Conservation (phyloP, 1,139 yeast genomes). For the Magnusiomyces magnusii region DNA sequence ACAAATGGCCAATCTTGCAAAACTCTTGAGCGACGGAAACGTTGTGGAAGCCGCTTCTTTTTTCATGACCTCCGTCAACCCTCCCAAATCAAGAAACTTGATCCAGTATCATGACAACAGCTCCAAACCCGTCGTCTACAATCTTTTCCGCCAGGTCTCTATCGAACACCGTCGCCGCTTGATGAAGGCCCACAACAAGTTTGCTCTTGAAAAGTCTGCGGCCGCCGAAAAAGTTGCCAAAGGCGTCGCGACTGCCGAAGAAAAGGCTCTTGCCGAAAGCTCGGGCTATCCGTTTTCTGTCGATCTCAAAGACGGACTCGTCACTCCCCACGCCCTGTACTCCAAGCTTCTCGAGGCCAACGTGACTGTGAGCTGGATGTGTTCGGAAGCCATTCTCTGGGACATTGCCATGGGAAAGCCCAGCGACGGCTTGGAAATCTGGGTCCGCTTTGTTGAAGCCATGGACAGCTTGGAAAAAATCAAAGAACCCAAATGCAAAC, state of each 20-base stretch:
- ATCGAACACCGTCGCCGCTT: not conserved
- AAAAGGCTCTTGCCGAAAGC: not conserved
- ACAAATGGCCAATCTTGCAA: constrained; percentile 45
- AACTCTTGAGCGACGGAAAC: constrained; percentile 37
- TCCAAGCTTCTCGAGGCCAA: constrained; percentile 17
- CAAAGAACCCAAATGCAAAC: constrained; percentile 22
- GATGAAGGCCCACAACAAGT: not conserved
- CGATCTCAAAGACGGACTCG: not conserved
- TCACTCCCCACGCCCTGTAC: not conserved
- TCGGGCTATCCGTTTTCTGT: not conserved
- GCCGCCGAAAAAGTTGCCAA: not conserved
- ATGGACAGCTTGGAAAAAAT: constrained; percentile 22
- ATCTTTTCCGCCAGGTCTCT: not conserved
- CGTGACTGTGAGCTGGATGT: constrained; percentile 26
- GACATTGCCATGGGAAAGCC: constrained; percentile 24
- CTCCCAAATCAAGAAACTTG: not conserved
- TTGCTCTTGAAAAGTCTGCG: not conserved
- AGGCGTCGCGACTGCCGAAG: not conserved
- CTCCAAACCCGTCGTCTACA: not conserved
- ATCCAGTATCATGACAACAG: not conserved
- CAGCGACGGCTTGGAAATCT: constrained; percentile 29
- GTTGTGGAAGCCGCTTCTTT: not conserved
- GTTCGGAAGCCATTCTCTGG: constrained; percentile 23
- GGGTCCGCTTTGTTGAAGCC: constrained; percentile 32
- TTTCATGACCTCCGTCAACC: not conserved